Percentiles rank a stretch among this genome's conserved stretches.
These are phyloP conservation scores for Fusarium sublunatum DNA, from an alignment of 2,329 filamentous ascomycete species.

Conservation along the genomic window DNA sequence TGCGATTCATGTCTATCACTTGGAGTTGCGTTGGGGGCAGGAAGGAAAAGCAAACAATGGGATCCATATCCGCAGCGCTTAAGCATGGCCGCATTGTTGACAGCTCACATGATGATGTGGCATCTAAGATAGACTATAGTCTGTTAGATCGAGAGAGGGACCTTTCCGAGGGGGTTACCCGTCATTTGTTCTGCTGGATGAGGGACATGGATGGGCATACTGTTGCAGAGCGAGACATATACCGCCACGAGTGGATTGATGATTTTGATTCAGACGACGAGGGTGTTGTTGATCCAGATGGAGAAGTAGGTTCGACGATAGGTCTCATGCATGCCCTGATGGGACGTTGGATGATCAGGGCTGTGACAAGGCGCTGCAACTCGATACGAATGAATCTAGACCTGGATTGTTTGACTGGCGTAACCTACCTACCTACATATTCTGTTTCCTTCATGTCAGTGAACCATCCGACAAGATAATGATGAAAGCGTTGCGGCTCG, in stretches of 20 bases:
- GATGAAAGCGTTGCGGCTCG: not conserved
- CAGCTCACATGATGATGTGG: not conserved
- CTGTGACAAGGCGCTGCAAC: conserved; percentile 3
- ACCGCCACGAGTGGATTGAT: conserved; percentile 24
- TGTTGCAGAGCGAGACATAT: conserved; percentile 23
- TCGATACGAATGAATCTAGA: not conserved
- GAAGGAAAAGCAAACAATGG: conserved; percentile 1
- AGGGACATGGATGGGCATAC: conserved; percentile 15
- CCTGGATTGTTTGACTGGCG: no score
- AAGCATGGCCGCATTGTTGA: not conserved
- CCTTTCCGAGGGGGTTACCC: conserved; percentile 10
- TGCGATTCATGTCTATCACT: not conserved
- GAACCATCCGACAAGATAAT: not conserved
- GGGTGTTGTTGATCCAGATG: conserved; percentile 4
- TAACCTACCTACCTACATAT: no score
- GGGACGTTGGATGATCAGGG: conserved; percentile 6
- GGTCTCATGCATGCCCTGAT: not conserved
- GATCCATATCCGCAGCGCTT: not conserved
- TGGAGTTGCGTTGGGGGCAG: conserved; percentile 6
- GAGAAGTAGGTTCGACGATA: conserved; percentile 5
- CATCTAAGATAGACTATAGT: conserved; percentile 6
- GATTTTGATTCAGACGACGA: conserved; percentile 17
- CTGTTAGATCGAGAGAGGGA: conserved; percentile 23
- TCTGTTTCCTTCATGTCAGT: no score
- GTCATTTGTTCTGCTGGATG: conserved; percentile 26